Base-by-base conservation (phyloP, 306 rosid genomes). In the Rosa chinensis region DNA sequence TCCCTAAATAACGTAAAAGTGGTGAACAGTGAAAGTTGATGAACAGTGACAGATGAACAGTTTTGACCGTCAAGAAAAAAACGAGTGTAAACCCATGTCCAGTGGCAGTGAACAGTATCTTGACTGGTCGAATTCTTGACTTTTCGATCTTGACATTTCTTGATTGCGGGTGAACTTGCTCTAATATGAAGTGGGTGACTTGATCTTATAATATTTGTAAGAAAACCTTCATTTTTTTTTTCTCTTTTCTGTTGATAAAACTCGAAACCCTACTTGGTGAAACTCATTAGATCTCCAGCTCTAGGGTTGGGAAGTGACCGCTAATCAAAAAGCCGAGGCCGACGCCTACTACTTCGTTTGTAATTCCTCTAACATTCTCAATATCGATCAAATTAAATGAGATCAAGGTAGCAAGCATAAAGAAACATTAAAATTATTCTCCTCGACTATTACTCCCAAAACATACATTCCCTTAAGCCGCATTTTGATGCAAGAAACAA, bases 401-500 rank as follows among this genome's bases (percentile, higher is more conserved):
- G 42, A 74, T 70, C 35, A 4, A 79, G 53, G 48, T 21, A 76
- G 23, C 70, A 11, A 37, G 13, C 71, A 63, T 40, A 23, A 66
- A 72, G 78, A 70, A 78, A 49, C 32, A 75, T 25, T 67, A 45
- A 78, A 86, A 81, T 48, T 77, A 86, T 86, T 86, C 90, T 77
- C 78, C 73, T 56, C 32, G 50, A 58, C 37, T 72, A 62, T 67
- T 73, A 73, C 82, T 83, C 79, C 79, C 76, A 67, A 70, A 81
- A 84, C 89, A 93, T 84, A 90, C 90, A 93, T 93, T 93, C 98
- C 88, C 87, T 88, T 59, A 56, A 78, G 79, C 86, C 93, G 89
- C 90, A 93, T 88, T 91, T 86, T 85, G 66, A 89, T 76, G 94
- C 70, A 68, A 73, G 80, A 70, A 87, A 52, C 82, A 86, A 86